Conservation (phyloP, 176 grass and related monocot species). For the Avena eriantha region DNA sequence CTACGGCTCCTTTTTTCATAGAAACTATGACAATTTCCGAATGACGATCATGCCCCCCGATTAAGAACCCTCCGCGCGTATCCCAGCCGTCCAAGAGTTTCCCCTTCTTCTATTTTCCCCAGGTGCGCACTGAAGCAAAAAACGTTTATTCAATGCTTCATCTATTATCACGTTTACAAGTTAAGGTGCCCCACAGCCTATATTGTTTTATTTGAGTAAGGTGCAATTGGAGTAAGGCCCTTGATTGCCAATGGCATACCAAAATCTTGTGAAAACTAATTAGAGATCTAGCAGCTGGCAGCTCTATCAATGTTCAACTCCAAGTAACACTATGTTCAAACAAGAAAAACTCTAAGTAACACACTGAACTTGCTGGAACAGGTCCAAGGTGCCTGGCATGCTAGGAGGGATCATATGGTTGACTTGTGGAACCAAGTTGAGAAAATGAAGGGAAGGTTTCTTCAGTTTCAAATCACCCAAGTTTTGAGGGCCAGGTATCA, state of each 20-base stretch:
- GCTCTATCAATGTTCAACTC: not conserved
- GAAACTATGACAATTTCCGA: no score
- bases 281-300: not conserved
- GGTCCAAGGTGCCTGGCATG: constrained; percentile 54
- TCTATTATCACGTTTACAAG: not conserved
- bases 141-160: not conserved
- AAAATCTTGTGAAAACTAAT: not conserved
- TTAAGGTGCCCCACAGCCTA: not conserved
- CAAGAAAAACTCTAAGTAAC: not conserved
- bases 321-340: not conserved
- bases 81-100: no score
- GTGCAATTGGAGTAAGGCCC: not conserved
- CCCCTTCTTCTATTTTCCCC: no score
- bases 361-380: constrained; percentile 40
- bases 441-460: constrained; percentile 54
- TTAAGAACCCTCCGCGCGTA: no score
- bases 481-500: constrained; percentile 59
- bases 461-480: constrained; percentile 55
- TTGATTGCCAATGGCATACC: constrained; percentile 23
- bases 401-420: no score
- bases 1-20: no score
- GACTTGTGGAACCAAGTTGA: constrained; percentile 61
- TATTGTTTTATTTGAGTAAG: constrained; percentile 26
- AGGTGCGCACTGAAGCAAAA: no score
- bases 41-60: no score